Percentiles rank a stretch among this genome's conserved stretches.
These are phyloP conservation scores for Parasitella parasitica DNA, from an alignment of 371 early-diverging fungal species.

Conservation along the genomic window DNA sequence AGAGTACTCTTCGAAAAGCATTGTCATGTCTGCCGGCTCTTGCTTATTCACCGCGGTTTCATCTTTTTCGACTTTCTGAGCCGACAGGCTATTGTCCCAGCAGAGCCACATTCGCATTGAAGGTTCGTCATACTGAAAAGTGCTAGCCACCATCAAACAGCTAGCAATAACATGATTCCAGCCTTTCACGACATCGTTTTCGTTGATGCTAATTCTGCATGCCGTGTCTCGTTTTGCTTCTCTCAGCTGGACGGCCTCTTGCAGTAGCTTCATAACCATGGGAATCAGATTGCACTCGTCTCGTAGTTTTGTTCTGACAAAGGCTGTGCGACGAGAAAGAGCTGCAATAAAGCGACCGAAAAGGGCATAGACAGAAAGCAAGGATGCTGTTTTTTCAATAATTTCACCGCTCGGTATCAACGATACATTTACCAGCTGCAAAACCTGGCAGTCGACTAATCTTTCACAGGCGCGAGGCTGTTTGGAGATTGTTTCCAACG, in stretches of 20 bases:
- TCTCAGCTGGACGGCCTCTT: conserved; percentile 7
- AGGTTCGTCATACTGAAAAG: conserved; percentile 26
- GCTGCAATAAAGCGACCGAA: conserved; percentile 30
- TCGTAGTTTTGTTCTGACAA: conserved; percentile 25
- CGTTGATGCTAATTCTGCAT: background rate
- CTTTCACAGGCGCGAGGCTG: conserved; percentile 27
- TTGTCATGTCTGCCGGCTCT: background rate
- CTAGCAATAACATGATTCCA: conserved; percentile 27
- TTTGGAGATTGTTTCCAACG: conserved; percentile 12
- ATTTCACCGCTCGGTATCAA: background rate
- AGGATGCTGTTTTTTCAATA: background rate
- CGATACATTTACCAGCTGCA: conserved; percentile 14
- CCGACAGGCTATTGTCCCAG: background rate
- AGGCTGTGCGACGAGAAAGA: conserved; percentile 24
- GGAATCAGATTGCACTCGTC: conserved; percentile 22
- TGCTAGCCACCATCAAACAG: conserved; percentile 25
- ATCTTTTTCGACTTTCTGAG: background rate
- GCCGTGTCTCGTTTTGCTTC: background rate
- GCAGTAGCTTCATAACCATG: conserved; percentile 19
- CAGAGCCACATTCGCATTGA: conserved; percentile 30
- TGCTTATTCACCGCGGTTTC: background rate
- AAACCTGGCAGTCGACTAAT: conserved; percentile 20
- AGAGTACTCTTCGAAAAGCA: background rate
- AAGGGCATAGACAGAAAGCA: conserved; percentile 19
- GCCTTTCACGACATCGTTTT: background rate